Conservation (phyloP, 257 asterid species). For the Solanum chaucha region DNA sequence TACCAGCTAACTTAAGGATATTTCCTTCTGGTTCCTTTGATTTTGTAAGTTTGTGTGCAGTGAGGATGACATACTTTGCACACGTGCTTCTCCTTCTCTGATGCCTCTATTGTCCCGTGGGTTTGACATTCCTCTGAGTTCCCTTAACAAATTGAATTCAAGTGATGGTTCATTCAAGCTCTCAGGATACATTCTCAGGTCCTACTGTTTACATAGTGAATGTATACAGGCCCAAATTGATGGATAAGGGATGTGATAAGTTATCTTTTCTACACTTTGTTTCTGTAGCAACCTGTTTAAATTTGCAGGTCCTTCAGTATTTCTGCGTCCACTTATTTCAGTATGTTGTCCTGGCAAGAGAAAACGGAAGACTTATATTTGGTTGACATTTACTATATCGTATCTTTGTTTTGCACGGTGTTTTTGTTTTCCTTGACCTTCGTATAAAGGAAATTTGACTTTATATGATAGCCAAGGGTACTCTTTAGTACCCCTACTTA, state of each 20-base stretch:
- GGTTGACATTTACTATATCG: conserved; percentile 4
- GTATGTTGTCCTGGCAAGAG: background rate
- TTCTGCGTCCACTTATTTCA: conserved; percentile 51
- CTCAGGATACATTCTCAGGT: too few relatives aligned
- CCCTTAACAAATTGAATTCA: too few relatives aligned
- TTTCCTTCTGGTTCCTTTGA: background rate
- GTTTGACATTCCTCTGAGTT: conserved; percentile 44
- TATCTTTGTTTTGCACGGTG: conserved; percentile 10
- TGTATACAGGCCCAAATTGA: conserved; percentile 24
- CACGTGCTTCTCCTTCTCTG: conserved; percentile 39
- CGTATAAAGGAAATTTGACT: background rate
- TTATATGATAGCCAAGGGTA: too few relatives aligned
- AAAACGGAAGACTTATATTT: background rate
- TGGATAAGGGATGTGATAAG: too few relatives aligned
- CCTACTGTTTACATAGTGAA: conserved; percentile 38
- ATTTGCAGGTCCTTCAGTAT: conserved; percentile 36
- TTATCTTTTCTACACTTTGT: too few relatives aligned
- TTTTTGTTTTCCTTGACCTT: conserved; percentile 38
- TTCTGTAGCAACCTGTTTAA: too few relatives aligned
- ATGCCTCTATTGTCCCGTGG: conserved; percentile 44
- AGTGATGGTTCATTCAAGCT: too few relatives aligned
- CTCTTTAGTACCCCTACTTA: too few relatives aligned
- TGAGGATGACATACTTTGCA: conserved; percentile 28
- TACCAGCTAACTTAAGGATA: conserved; percentile 7
- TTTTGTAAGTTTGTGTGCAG: conserved; percentile 36